Base-by-base conservation (phyloP, 2,329 filamentous ascomycete species). In the Rutstroemia sp. region DNA sequence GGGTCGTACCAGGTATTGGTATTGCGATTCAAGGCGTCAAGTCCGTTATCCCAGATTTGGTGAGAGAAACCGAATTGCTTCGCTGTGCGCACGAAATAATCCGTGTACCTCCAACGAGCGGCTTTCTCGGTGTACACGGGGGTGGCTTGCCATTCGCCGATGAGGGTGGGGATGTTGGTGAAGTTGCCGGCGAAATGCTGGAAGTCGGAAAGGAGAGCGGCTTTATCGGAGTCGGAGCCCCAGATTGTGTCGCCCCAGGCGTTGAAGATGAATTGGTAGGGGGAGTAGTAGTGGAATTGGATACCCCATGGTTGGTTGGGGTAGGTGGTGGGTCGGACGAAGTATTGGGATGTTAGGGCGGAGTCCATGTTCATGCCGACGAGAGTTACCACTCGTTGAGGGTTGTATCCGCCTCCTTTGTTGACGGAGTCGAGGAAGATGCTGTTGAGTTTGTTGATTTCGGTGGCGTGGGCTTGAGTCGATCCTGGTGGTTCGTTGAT, bases 251-350 rank as follows among this genome's bases (percentile, higher is more conserved):
- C 81, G 23, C 81, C 81, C 80, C 79, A 84, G 12, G 76, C 69
- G 48, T 69, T 58, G 61, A 76, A 76, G 16, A 74, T 70, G 50
- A 76, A 75, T 58, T 76, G 75, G 68, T 78, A 81, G 10, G 78
- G 79, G 8, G 73, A 76, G 68, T 84, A 84, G 67, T 83, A 83
- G 63, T 84, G 82, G 64, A 80, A 83, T 64, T 84, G 80, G 30
- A 84, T 73, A 0, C 77, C 80, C 74, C 78, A 83, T 0, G 81
- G 80, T 52, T 69, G 66, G 57, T 81, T 80, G 12, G 73, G 73
- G 42, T 76, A 78, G 30, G 75, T 73, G 1, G 68, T 66, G 0
- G 78, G 77, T 9, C 69, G 69, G 57, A 75, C 68, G 62, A 84
- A 83, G 74, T 75, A 83, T 58, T 78, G 68, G 1, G 72, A 74